Conservation (phyloP, 495 filamentous ascomycete genomes). For the Delitschia confertaspora region DNA sequence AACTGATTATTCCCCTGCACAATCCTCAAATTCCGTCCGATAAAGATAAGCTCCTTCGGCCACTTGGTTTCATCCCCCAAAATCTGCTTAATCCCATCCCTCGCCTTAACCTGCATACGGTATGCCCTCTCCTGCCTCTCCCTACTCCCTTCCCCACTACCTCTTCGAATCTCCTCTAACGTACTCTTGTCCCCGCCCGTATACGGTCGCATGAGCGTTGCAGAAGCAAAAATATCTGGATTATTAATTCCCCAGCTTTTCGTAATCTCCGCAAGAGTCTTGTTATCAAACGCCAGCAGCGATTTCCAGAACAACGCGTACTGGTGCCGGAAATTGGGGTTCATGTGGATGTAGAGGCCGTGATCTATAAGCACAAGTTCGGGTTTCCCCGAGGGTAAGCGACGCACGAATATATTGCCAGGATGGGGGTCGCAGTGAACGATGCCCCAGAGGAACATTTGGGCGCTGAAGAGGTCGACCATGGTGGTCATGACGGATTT, state of each 20-base stretch:
- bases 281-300: conserved; percentile 87
- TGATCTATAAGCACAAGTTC: conserved; percentile 96
- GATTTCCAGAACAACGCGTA: conserved; percentile 92
- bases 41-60: conserved; percentile 90
- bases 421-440: conserved; percentile 96
- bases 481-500: conserved; percentile 91
- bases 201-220: conserved; percentile 84
- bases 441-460: conserved; percentile 92
- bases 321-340: conserved; percentile 72
- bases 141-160: conserved; percentile 41
- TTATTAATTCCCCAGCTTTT: conserved; percentile 77
- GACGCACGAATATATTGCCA: conserved; percentile 91
- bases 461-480: conserved; percentile 87
- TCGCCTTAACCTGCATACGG: conserved; percentile 77
- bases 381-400: conserved; percentile 66
- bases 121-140: conserved; percentile 58
- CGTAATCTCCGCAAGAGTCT: conserved; percentile 61
- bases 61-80: conserved; percentile 85
- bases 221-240: conserved; percentile 80
- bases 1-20: conserved; percentile 77
- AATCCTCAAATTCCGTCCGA: conserved; percentile 90
- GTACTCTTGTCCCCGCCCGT: conserved; percentile 67
- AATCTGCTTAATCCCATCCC: conserved; percentile 72
- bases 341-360: conserved; percentile 88
- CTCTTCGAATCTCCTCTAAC: conserved; percentile 45